Evolutionary conservation across 2,329 filamentous ascomycete species (phyloP).

Genomic region (Exophiala alcalophila): DNA sequence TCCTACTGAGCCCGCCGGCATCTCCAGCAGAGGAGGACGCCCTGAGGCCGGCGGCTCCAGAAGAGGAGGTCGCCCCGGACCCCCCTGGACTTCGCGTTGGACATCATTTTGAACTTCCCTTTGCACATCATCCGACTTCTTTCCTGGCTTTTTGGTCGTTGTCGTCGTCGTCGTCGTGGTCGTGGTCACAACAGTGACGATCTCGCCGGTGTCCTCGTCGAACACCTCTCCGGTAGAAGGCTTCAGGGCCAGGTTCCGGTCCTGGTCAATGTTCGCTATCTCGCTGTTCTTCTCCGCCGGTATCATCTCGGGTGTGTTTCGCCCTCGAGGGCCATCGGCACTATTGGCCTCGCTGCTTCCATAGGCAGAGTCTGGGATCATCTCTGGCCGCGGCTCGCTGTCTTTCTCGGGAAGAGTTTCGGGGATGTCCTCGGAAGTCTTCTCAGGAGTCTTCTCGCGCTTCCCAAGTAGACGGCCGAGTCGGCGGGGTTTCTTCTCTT

Average conservation of each 20-base stretch:
- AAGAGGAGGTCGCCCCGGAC: slow-evolving; percentile 8
- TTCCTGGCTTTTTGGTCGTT: slow-evolving; percentile 25
- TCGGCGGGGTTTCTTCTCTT: slow-evolving; percentile 59
- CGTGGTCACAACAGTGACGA: slow-evolving; percentile 30
- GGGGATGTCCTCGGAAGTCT: too few species aligned
- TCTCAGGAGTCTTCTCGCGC: slow-evolving; percentile 21
- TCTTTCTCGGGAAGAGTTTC: too few species aligned
- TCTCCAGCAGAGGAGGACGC: slow-evolving; percentile 13
- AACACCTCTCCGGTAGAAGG: slow-evolving; percentile 29
- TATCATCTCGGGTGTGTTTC: slow-evolving; percentile 23
- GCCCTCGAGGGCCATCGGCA: slow-evolving; percentile 10
- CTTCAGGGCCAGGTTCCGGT: slow-evolving; percentile 27
- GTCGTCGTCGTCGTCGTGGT: slow-evolving; percentile 31
- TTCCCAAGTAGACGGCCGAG: slow-evolving; percentile 58
- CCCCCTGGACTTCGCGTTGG: slow-evolving; percentile 14
- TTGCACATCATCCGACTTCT: slow-evolving; percentile 27
- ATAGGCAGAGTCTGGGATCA: slow-evolving; percentile 27
- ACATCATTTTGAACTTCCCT: slow-evolving; percentile 24
- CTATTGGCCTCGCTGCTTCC: slow-evolving; percentile 25
- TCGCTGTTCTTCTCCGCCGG: slow-evolving; percentile 29
- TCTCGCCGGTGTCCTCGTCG: slow-evolving; percentile 29
- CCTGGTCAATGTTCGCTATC: slow-evolving; percentile 28
- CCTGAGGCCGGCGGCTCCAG: slow-evolving; percentile 15
- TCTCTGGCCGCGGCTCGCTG: slow-evolving; percentile 6
- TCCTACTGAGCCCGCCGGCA: slow-evolving; percentile 7